These are phyloP conservation scores for Leptosphaerulina australis DNA, from an alignment of 2,329 filamentous ascomycete genomes.

Conservation along the genomic window DNA sequence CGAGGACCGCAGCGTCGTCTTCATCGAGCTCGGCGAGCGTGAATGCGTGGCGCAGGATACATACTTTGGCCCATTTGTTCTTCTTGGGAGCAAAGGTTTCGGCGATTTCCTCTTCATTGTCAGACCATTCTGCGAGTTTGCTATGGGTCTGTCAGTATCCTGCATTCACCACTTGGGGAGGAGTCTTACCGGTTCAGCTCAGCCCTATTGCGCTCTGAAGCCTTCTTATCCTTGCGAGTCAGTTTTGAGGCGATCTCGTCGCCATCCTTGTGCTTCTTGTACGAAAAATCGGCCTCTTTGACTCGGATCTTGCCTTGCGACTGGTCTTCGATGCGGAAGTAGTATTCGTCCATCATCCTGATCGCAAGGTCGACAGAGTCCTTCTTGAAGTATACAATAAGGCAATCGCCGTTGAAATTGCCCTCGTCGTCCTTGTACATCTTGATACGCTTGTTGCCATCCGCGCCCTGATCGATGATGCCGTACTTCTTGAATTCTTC, in stretches of 20 bases:
- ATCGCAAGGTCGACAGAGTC: slow-evolving; percentile 90
- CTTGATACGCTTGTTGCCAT: slow-evolving; percentile 85
- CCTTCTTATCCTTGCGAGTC: slow-evolving; percentile 74
- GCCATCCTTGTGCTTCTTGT: slow-evolving; percentile 82
- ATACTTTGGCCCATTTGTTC: slow-evolving; percentile 74
- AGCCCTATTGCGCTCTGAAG: slow-evolving; percentile 89
- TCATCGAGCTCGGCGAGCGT: slow-evolving; percentile 83
- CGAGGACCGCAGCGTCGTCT: slow-evolving; percentile 79
- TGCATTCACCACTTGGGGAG: neutral
- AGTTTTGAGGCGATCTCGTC: slow-evolving; percentile 54
- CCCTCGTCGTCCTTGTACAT: slow-evolving; percentile 84
- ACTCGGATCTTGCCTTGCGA: slow-evolving; percentile 70
- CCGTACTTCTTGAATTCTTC: slow-evolving; percentile 87
- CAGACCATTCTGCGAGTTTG: slow-evolving; percentile 93
- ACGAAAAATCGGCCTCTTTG: slow-evolving; percentile 83
- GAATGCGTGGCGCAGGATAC: slow-evolving; percentile 93
- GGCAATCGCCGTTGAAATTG: slow-evolving; percentile 88
- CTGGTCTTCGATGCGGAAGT: slow-evolving; percentile 70
- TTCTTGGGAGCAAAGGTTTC: slow-evolving; percentile 55
- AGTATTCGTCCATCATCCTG: slow-evolving; percentile 78
- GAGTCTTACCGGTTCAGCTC: slow-evolving; percentile 71
- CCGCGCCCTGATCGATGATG: slow-evolving; percentile 93
- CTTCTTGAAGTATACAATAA: slow-evolving; percentile 93
- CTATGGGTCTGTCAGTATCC: slow-evolving; percentile 52
- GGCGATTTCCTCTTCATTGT: slow-evolving; percentile 68